Conservation (phyloP, 306 rosid genomes). For the Rubus parviflorus region DNA sequence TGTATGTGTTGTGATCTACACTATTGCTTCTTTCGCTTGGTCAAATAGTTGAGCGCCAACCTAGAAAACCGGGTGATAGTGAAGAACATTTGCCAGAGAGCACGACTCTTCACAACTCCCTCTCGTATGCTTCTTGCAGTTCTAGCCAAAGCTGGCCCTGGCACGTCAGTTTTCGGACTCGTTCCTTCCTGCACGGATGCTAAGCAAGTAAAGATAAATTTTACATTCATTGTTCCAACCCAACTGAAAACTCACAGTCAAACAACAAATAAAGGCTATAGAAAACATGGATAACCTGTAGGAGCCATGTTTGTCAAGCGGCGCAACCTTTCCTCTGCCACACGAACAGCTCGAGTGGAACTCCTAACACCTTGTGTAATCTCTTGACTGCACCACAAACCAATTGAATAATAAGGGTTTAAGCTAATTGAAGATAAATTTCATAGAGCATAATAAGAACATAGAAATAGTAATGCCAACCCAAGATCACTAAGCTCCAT, state of each 20-base stretch:
- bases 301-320: slow-evolving; percentile 57
- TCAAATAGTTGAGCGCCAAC: slow-evolving; percentile 52
- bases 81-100: slow-evolving; percentile 60
- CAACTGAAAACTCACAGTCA: background rate
- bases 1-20: slow-evolving; percentile 8
- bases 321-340: slow-evolving; percentile 72
- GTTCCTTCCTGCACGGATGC: slow-evolving; percentile 62
- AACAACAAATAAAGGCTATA: background rate
- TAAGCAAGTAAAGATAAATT: slow-evolving; percentile 59
- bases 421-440: background rate
- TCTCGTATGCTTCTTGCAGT: slow-evolving; percentile 58
- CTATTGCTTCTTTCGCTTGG: slow-evolving; percentile 35
- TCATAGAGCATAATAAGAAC: background rate
- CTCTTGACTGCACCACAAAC: slow-evolving; percentile 61
- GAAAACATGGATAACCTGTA: slow-evolving; percentile 53
- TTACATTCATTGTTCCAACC: slow-evolving; percentile 36
- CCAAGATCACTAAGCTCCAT: slow-evolving; percentile 87
- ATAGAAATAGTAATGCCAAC: slow-evolving; percentile 27
- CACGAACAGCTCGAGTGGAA: slow-evolving; percentile 70
- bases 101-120: slow-evolving; percentile 73
- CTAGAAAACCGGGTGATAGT: slow-evolving; percentile 51
- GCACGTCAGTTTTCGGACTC: slow-evolving; percentile 34
- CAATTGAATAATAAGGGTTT: background rate
- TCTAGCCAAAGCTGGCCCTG: slow-evolving; percentile 60
- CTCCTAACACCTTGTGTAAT: slow-evolving; percentile 83